Evolutionary conservation across 441 rosid genomes (phyloP).

Genomic region (Theobroma grandiflorum): DNA sequence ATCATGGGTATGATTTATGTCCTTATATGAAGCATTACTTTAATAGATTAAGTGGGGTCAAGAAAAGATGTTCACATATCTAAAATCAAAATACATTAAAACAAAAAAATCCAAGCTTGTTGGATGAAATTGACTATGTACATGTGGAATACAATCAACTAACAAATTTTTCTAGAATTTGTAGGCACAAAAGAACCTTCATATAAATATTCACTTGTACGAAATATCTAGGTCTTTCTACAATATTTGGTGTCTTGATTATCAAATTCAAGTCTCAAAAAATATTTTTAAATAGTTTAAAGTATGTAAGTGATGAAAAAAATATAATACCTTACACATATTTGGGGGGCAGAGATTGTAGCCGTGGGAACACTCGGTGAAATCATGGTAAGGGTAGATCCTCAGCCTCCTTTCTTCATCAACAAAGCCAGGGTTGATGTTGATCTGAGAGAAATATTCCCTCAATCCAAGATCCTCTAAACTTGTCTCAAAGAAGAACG

Average conservation of each 20-base stretch:
- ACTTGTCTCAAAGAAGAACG: conserved; percentile 76
- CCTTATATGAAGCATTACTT: background rate
- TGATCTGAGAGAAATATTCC: conserved; percentile 65
- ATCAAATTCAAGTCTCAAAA: too few species aligned
- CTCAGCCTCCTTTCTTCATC: too few species aligned
- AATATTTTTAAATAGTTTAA: too few species aligned
- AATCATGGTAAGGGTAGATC: conserved; percentile 69
- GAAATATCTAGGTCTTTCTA: background rate
- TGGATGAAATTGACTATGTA: background rate
- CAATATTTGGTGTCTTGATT: too few species aligned
- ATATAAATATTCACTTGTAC: too few species aligned
- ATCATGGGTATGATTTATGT: too few species aligned
- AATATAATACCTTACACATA: conserved; percentile 64
- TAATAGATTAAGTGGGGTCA: background rate
- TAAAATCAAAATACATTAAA: background rate
- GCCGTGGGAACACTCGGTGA: conserved; percentile 56
- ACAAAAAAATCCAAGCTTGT: background rate
- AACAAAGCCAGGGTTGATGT: conserved; percentile 66
- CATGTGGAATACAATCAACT: too few species aligned
- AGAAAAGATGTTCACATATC: background rate
- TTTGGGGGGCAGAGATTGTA: conserved; percentile 67
- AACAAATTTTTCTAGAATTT: too few species aligned
- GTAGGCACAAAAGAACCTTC: too few species aligned
- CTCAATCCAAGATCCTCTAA: conserved; percentile 64
- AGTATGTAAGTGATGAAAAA: too few species aligned